A percentile compares a stretch with the other conserved stretches of the same genome.
Conservation (phyloP, 176 grass and related monocot genomes). For the Microstegium vimineum region DNA sequence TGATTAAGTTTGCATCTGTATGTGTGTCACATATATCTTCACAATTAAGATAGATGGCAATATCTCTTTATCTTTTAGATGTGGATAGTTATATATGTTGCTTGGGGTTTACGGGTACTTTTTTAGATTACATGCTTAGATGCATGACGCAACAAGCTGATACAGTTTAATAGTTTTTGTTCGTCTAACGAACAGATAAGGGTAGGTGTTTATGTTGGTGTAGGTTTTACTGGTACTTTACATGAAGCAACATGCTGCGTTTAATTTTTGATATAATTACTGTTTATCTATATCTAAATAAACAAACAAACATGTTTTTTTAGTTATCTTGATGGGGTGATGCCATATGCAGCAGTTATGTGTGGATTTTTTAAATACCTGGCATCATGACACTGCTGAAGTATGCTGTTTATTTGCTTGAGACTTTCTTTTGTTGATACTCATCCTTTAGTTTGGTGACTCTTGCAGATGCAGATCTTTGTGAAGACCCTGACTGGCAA, state of each 20-base stretch:
- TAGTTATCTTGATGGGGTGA: not conserved
- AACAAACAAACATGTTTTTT: not conserved
- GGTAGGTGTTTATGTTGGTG: not conserved
- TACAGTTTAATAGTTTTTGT: not conserved
- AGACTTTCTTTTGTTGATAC: not conserved
- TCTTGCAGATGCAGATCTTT: constrained; percentile 53
- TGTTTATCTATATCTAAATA: no score
- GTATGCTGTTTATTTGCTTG: not conserved
- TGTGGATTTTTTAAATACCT: not conserved
- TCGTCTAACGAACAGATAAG: no score
- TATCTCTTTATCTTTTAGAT: not conserved
- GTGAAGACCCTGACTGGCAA: constrained; percentile 42
- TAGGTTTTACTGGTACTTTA: not conserved
- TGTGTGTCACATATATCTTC: not conserved
- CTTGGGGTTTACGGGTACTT: not conserved
- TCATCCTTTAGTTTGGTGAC: not conserved
- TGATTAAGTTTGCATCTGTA: not conserved
- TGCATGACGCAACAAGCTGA: not conserved
- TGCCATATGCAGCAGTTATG: not conserved
- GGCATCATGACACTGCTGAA: no score
- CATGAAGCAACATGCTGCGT: not conserved
- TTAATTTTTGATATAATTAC: not conserved
- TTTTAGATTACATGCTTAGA: no score
- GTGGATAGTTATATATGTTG: not conserved
- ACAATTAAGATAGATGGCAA: not conserved